Evolutionary conservation across 169 alveolate species (phyloP).

Genomic region (Cryptosporidium viatorum): DNA sequence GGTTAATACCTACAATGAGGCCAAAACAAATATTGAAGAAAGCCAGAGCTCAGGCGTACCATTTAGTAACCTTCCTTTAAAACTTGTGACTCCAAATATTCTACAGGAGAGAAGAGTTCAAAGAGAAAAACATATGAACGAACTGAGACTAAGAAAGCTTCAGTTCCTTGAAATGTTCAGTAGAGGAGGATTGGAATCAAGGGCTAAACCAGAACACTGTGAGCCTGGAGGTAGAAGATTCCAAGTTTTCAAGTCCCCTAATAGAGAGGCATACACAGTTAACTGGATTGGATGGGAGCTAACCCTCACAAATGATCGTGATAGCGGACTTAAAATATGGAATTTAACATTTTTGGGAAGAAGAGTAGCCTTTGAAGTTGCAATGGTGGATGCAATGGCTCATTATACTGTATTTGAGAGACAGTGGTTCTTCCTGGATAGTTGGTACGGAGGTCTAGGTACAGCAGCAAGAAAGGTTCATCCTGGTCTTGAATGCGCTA

Average conservation of each 20-base stretch:
- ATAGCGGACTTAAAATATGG: constrained; percentile 79
- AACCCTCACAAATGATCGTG: constrained; percentile 80
- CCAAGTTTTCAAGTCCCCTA: constrained; percentile 75
- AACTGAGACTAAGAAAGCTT: constrained; percentile 32
- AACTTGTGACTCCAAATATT: constrained; percentile 25
- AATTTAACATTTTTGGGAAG: constrained; percentile 77
- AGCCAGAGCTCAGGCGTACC: background rate
- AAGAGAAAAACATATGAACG: constrained; percentile 46
- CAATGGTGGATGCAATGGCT: constrained; percentile 82
- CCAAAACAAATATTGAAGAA: background rate
- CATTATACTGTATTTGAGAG: constrained; percentile 82
- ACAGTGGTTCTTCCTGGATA: constrained; percentile 80
- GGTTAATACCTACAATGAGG: constrained; percentile 72
- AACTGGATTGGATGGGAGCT: constrained; percentile 80
- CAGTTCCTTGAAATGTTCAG: constrained; percentile 65
- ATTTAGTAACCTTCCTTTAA: background rate
- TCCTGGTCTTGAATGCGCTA: constrained; percentile 81
- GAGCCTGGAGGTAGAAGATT: constrained; percentile 81
- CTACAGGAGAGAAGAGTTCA: constrained; percentile 45
- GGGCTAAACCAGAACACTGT: constrained; percentile 81
- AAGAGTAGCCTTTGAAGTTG: constrained; percentile 80
- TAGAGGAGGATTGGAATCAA: constrained; percentile 78
- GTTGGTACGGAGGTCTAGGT: constrained; percentile 84
- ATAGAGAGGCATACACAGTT: constrained; percentile 76
- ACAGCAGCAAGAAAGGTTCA: constrained; percentile 80